phyloP scores from a whole-genome alignment of 306 rosid genomes.

The Vigna nakashimae region DNA sequence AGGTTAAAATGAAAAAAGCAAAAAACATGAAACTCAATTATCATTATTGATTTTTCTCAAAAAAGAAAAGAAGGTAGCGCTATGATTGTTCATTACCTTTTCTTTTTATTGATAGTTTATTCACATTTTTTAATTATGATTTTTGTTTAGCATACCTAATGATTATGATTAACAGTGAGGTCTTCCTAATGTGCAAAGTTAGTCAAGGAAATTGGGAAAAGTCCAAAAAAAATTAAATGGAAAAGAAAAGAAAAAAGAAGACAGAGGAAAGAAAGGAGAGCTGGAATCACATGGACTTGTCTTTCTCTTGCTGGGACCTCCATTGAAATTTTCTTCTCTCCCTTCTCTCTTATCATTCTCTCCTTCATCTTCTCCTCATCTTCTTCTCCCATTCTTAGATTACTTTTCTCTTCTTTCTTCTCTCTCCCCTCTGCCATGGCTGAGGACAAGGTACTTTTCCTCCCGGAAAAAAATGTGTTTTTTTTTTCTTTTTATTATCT shows the following conservation, averaged over 20 bases:
- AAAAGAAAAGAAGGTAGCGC: background rate
- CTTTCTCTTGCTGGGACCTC: slow-evolving; percentile 67
- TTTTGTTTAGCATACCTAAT: slow-evolving; percentile 38
- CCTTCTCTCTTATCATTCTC: slow-evolving; percentile 50
- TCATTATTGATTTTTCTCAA: background rate
- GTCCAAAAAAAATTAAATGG: slow-evolving; percentile 39
- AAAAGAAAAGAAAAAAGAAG: slow-evolving; percentile 29
- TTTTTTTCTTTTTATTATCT: slow-evolving; percentile 1
- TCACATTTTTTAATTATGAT: background rate
- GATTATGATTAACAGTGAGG: slow-evolving; percentile 46
- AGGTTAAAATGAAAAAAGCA: slow-evolving; percentile 10
- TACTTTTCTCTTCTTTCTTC: slow-evolving; percentile 42
- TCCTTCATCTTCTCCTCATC: slow-evolving; percentile 10
- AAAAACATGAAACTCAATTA: slow-evolving; percentile 23
- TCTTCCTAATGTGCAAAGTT: slow-evolving; percentile 35
- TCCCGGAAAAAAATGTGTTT: background rate
- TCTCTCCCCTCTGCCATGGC: slow-evolving; percentile 61
- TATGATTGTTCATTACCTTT: background rate
- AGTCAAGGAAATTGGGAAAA: slow-evolving; percentile 43
- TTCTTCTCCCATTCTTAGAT: background rate
- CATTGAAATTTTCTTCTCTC: slow-evolving; percentile 40
- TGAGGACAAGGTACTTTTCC: slow-evolving; percentile 78
- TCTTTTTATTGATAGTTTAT: background rate
- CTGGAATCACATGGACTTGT: slow-evolving; percentile 98
- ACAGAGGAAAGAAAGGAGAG: slow-evolving; percentile 45